Percentiles rank a stretch among this genome's conserved stretches.
phyloP scores from a whole-genome alignment of 2,329 filamentous ascomycete genomes.

The Penicillium oxalicum region DNA sequence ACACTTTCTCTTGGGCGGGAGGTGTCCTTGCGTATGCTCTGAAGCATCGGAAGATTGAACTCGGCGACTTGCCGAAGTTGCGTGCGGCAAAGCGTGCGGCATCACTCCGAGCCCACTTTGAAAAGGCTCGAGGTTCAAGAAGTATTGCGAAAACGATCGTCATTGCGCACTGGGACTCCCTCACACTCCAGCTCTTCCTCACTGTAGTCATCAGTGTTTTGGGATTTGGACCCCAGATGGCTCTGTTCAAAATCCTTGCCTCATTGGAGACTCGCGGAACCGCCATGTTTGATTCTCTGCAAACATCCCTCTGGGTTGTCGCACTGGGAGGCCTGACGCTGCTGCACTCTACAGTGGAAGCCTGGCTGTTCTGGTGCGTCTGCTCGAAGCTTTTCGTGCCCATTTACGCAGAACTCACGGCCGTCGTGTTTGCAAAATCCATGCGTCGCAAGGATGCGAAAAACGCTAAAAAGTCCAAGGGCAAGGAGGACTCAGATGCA shows the following conservation, averaged over 20 bases:
- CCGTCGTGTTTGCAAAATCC: slow-evolving; percentile 70
- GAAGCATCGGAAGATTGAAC: slow-evolving; percentile 55
- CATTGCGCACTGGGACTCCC: slow-evolving; percentile 50
- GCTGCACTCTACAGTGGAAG: slow-evolving; percentile 53
- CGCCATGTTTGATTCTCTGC: slow-evolving; percentile 42
- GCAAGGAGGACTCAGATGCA: slow-evolving; percentile 23
- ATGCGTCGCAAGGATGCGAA: slow-evolving; percentile 68
- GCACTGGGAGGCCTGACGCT: slow-evolving; percentile 58
- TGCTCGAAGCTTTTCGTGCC: slow-evolving; percentile 59
- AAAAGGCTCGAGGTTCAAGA: slow-evolving; percentile 23
- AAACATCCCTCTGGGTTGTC: slow-evolving; percentile 64
- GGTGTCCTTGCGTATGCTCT: slow-evolving; percentile 51
- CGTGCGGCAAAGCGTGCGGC: slow-evolving; percentile 51
- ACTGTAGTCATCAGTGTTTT: slow-evolving; percentile 51
- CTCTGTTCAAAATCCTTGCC: slow-evolving; percentile 60
- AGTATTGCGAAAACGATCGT: slow-evolving; percentile 58
- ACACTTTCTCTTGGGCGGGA: slow-evolving; percentile 61
- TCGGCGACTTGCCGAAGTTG: slow-evolving; percentile 58
- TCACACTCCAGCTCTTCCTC: slow-evolving; percentile 56
- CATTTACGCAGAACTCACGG: slow-evolving; percentile 62
- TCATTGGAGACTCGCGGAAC: slow-evolving; percentile 54
- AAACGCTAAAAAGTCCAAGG: slow-evolving; percentile 31
- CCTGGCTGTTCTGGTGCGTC: slow-evolving; percentile 62
- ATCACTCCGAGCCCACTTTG: slow-evolving; percentile 47
- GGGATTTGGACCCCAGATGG: slow-evolving; percentile 66